Base-by-base conservation (phyloP, 2,329 filamentous ascomycete species). In the Botrytis hyacinthi region DNA sequence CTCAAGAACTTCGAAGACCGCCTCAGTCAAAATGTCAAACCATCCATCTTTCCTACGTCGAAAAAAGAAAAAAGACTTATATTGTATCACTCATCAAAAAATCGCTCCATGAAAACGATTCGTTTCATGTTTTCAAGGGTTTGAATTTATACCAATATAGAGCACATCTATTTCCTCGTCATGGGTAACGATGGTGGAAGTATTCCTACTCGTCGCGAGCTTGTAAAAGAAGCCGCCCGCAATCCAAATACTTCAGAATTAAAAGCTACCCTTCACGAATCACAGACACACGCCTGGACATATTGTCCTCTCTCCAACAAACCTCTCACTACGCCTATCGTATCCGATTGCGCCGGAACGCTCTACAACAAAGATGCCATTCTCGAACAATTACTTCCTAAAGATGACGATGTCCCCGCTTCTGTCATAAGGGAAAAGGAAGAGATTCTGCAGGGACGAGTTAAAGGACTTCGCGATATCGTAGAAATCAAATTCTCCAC, bases 101-200 rank as follows among this genome's bases (percentile, higher is more conserved):
- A 51, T 54, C 37, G 62, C 14, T 16, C n/a, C 10, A 32, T 37
- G 35, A 44, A 51, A 70, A 10, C 32, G 1, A 3, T 6, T 35
- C 4, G 42, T 44, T 29, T 6, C 26, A 29, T 20, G 22, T 67
- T 16, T n/a, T 29, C 40, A 51, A 35, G 20, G n/a, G 20, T 59
- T 66, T 72, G 10, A 18, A 57, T 3, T 32, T 18, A 29, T 57
- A 18, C 51, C 51, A 29, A 57, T 57, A 48, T 59, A 46, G 22
- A 22, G 22, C 48, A 35, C 12, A 40, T 37, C 12, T 16, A 9
- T 61, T 61, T 35, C 57, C 18, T 26, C 29, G 73, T 18, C 78
- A 98, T 99, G 96, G 96, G 96, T 82, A 99, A 99, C 84, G 96
- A 99, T 82, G 96, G 96, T 78, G 96, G 96, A 81, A 95, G 93